Evolutionary conservation across 2,329 filamentous ascomycete species (phyloP).

Genomic region (Ilyonectria destructans): DNA sequence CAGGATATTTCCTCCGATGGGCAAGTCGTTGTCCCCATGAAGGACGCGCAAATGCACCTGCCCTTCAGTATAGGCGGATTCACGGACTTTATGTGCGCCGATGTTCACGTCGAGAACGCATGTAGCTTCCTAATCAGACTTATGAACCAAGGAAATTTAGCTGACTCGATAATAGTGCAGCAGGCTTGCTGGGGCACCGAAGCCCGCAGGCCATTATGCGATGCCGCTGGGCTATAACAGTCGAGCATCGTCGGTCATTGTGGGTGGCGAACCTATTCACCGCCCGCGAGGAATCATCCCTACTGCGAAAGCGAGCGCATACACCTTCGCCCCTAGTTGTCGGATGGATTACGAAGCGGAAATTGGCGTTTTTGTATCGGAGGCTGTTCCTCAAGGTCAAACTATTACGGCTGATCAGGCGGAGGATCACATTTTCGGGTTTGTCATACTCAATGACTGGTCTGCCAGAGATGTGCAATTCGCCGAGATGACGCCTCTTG

Average conservation of each 20-base stretch:
- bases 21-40: not conserved
- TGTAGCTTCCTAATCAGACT: not conserved
- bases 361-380: not conserved
- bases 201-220: slow-evolving; percentile 72
- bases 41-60: not conserved
- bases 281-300: slow-evolving; percentile 74
- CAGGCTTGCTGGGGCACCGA: not conserved
- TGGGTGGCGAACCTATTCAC: slow-evolving; percentile 78
- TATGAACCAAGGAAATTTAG: not conserved
- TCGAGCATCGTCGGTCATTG: slow-evolving; percentile 78
- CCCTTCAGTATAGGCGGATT: not conserved
- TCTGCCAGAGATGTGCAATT: slow-evolving; percentile 70
- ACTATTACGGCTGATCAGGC: not conserved
- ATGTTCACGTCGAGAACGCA: not conserved
- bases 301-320: slow-evolving; percentile 73
- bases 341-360: not conserved
- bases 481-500: slow-evolving; percentile 70
- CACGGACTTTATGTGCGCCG: slow-evolving; percentile 7
- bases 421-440: slow-evolving; percentile 74
- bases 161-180: not conserved
- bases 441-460: slow-evolving; percentile 75
- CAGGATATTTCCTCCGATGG: not conserved
- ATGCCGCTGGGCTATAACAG: slow-evolving; percentile 84
- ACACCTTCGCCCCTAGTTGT: not conserved
- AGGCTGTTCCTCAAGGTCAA: not conserved